phyloP scores from a whole-genome alignment of 768 basidiomycete genomes.

The Tricholoma flavovirens region DNA sequence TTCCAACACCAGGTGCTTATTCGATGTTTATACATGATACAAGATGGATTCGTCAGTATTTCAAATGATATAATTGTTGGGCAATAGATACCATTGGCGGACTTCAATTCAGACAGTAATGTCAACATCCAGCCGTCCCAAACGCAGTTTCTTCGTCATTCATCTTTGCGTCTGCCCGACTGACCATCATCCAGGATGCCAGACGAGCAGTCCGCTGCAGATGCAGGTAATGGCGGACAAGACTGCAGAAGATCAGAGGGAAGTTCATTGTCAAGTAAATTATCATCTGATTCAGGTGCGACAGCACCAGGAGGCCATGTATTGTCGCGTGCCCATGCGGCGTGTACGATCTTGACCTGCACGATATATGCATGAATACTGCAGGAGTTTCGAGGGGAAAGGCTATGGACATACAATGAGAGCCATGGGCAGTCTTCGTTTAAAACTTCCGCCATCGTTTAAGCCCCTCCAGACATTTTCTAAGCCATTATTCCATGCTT shows the following conservation, averaged over 20 bases:
- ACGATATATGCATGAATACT: conserved; percentile 13
- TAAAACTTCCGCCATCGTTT: conserved; percentile 50
- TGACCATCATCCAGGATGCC: conserved; percentile 19
- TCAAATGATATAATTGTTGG: neutral
- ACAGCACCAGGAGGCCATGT: conserved; percentile 66
- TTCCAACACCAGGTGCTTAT: neutral
- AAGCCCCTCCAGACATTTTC: conserved; percentile 63
- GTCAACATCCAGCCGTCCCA: neutral
- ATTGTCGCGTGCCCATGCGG: conserved; percentile 70
- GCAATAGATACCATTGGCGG: neutral
- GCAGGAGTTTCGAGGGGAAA: conserved; percentile 3
- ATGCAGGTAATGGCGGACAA: conserved; percentile 8
- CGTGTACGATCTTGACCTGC: conserved; percentile 69
- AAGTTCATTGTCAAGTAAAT: conserved; percentile 19
- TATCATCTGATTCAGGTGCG: conserved; percentile 61
- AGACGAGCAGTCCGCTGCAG: conserved; percentile 14
- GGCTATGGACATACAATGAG: conserved; percentile 47
- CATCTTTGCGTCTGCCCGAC: conserved; percentile 9
- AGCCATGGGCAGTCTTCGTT: conserved; percentile 53
- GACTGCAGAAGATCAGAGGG: conserved; percentile 10
- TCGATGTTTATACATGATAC: neutral
- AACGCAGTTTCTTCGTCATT: neutral
- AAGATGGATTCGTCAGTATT: neutral
- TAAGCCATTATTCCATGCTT: conserved; percentile 51
- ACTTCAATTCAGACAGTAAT: neutral